Conservation (phyloP, 139 green algal species). For the Desmodesmus armatus region DNA sequence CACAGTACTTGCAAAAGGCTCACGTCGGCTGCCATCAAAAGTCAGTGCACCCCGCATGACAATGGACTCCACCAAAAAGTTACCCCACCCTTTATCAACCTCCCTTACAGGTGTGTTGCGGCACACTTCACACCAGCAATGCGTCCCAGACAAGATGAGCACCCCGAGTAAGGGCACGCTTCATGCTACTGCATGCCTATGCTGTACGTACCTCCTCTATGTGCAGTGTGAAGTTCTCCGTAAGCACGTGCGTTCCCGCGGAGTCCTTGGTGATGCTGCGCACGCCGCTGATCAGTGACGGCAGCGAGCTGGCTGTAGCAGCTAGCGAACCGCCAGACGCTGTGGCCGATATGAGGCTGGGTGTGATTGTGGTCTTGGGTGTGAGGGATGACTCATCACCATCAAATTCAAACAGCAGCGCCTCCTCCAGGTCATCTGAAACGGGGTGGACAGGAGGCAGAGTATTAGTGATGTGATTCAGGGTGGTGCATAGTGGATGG, state of each 20-base stretch:
- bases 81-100: neutral
- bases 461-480: neutral
- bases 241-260: conserved; percentile 20
- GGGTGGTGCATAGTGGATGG: no score
- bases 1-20: neutral
- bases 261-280: neutral
- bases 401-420: conserved; percentile 42
- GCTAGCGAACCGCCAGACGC: no score
- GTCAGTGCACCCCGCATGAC: no score
- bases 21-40: neutral
- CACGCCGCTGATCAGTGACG: neutral
- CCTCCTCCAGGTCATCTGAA: conserved; percentile 36
- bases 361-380: no score
- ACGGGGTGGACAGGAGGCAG: neutral
- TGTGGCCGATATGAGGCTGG: neutral
- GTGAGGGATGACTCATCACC: neutral
- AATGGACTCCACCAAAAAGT: neutral
- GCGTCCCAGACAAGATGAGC: no score
- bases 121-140: no score
- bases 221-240: conserved; percentile 13
- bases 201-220: conserved; percentile 38
- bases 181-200: no score
- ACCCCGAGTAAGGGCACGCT: no score
- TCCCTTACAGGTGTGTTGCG: neutral
- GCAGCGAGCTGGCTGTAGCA: neutral